These are phyloP conservation scores for Verticillium nonalfalfae DNA, from an alignment of 2,329 filamentous ascomycete genomes.

Conservation along the genomic window DNA sequence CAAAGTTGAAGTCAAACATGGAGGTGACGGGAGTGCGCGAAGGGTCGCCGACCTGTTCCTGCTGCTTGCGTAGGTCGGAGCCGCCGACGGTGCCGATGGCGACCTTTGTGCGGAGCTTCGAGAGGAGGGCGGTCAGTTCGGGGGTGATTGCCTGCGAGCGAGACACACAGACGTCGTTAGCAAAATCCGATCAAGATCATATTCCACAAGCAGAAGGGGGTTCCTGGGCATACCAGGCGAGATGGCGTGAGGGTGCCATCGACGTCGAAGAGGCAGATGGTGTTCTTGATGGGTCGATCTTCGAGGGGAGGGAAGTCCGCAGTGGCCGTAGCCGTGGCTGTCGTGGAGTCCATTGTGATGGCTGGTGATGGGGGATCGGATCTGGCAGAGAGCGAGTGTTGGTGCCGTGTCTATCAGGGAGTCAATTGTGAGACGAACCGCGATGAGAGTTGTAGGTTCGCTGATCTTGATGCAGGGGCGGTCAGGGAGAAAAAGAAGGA, in stretches of 20 bases:
- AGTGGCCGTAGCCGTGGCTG: conserved; percentile 15
- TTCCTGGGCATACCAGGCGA: conserved; percentile 52
- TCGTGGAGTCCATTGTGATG: conserved; percentile 3
- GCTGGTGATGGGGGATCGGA: background rate
- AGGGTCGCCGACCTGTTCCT: conserved; percentile 79
- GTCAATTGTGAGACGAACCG: background rate
- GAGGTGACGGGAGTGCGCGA: conserved; percentile 62
- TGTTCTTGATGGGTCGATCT: conserved; percentile 84
- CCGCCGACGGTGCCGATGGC: conserved; percentile 91
- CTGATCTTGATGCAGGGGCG: conserved; percentile 1
- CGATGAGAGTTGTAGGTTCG: background rate
- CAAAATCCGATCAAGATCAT: no score
- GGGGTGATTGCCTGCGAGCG: conserved; percentile 55
- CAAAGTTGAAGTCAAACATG: conserved; percentile 96
- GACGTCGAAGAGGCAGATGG: conserved; percentile 93
- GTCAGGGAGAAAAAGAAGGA: background rate
- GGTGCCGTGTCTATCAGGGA: background rate
- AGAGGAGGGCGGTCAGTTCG: conserved; percentile 78
- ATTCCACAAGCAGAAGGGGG: background rate
- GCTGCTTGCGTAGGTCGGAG: conserved; percentile 86
- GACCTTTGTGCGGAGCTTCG: conserved; percentile 75
- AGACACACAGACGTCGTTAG: no score
- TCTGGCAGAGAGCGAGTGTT: background rate
- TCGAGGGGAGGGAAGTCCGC: conserved; percentile 65
- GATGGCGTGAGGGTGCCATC: conserved; percentile 86